Percentiles rank a stretch among this genome's conserved stretches.
Evolutionary conservation across 306 rosid genomes (phyloP).

Genomic region (Abrus pulchellus): DNA sequence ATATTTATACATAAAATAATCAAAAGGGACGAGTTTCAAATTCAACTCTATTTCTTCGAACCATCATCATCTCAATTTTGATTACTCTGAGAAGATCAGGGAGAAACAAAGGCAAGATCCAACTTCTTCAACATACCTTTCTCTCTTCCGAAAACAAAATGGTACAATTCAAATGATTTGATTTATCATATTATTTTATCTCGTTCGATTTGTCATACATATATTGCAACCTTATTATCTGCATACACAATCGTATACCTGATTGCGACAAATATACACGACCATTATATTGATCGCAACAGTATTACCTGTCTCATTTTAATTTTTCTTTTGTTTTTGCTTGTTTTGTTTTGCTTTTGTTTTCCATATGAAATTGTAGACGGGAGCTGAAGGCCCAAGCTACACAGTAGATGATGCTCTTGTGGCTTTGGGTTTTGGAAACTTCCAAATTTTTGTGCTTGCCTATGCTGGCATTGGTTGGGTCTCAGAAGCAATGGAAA

Average conservation of each 20-base stretch:
- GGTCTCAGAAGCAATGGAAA: slow-evolving; percentile 98
- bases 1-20: not conserved
- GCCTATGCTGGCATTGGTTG: slow-evolving; percentile 95
- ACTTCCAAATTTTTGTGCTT: slow-evolving; percentile 84
- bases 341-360: not conserved
- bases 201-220: not conserved
- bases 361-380: slow-evolving; percentile 38
- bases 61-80: slow-evolving; percentile 4
- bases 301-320: not conserved
- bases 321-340: not conserved
- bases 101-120: slow-evolving; percentile 27
- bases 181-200: not conserved
- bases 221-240: not conserved
- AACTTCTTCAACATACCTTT: not conserved
- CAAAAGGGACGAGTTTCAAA: not conserved
- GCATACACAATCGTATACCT: not conserved
- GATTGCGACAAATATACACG: no score
- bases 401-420: slow-evolving; percentile 93
- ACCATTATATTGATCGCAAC: not conserved
- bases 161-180: slow-evolving; percentile 9
- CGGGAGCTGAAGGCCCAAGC: slow-evolving; percentile 55
- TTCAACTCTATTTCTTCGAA: slow-evolving; percentile 14
- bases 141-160: not conserved
- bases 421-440: slow-evolving; percentile 80
- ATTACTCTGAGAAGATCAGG: slow-evolving; percentile 26